Base-by-base conservation (phyloP, 495 filamentous ascomycete genomes). In the Venustampulla echinocandica region DNA sequence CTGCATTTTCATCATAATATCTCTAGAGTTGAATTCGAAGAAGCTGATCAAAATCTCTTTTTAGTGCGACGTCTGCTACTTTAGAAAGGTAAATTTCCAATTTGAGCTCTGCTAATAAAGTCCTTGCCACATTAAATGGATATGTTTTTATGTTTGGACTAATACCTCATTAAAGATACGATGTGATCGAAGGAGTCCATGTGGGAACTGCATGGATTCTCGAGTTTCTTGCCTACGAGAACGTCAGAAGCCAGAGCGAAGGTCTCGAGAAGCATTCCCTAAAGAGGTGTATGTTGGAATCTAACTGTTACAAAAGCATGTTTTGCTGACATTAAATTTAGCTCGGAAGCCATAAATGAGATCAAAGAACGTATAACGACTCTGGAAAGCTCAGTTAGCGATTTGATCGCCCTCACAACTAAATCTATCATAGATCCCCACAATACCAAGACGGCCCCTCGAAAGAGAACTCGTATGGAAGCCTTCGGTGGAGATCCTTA, bases 201-300 rank as follows among this genome's bases (percentile, higher is more conserved):
- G 46, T 48, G 34, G 46, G 9, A 48, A 48, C 19, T 48, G 46
- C 19, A 17, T 32, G 11, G 46, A 48, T 18, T 30, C 35, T 9
- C 10, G 25, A 17, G 19, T 38, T 4, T 14, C 37, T 5, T 48
- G 46, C 24, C 46, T 9, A 19, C 10, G 46, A 42, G 10, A 41
- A 19, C 21, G 46, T 13, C 33, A 22, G 3, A 48, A 33, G 24
- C 18, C 23, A 32, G 46, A 42, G 21, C 41, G 25, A 18, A 32
- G 9, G n/a, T 7, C 41, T 15, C 10, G 23, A 30, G 41, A 44
- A 9, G 27, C n/a, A 9, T 9, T 3, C n/a, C 27, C 41, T 10
- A 44, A 32, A 30, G 41, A 44, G 18, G 21, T 44, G 41, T 44
- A 44, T 17, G 23, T 42, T 15, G 3, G 4, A 42, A 24, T n/a